These are phyloP conservation scores for Aegilops speltoides DNA, from an alignment of 176 grass and related monocot species.

Conservation along the genomic window DNA sequence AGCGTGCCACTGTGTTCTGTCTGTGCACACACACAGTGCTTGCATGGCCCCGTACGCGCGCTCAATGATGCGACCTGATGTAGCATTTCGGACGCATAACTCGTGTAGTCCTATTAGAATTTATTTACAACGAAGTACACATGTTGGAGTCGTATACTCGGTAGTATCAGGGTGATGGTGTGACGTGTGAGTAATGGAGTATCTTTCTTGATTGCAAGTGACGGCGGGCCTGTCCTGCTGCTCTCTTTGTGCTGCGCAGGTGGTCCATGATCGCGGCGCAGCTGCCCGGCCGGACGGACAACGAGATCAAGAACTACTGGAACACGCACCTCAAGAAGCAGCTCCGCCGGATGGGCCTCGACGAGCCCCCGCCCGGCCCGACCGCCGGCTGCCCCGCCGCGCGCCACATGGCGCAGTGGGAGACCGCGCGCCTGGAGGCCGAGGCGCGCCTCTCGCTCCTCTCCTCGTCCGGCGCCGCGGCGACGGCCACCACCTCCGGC, in stretches of 20 bases:
- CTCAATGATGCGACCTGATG: slow-evolving; percentile 29
- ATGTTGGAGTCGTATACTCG: background rate
- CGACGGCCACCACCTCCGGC: slow-evolving; percentile 13
- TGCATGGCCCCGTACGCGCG: slow-evolving; percentile 16
- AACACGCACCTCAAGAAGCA: slow-evolving; percentile 99
- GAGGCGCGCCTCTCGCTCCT: slow-evolving; percentile 81
- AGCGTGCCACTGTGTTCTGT: slow-evolving; percentile 24
- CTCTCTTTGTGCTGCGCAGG: slow-evolving; percentile 32
- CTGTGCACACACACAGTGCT: background rate
- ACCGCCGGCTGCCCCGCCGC: slow-evolving; percentile 47
- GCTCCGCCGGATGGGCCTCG: slow-evolving; percentile 73
- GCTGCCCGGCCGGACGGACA: slow-evolving; percentile 85
- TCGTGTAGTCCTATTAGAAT: background rate
- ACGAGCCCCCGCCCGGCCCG: slow-evolving; percentile 33
- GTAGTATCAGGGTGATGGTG: background rate
- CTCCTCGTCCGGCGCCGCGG: slow-evolving; percentile 35
- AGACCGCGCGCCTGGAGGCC: slow-evolving; percentile 85
- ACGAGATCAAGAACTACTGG: slow-evolving; percentile 99
- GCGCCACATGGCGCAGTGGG: slow-evolving; percentile 97
- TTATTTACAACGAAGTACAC: background rate
- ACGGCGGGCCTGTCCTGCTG: background rate
- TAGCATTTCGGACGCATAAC: background rate
- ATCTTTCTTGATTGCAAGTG: slow-evolving; percentile 31
- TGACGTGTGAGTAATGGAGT: background rate
- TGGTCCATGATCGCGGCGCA: slow-evolving; percentile 96